phyloP scores from a whole-genome alignment of 1,139 yeast species.

The Geotrichum cucujoidarum region DNA sequence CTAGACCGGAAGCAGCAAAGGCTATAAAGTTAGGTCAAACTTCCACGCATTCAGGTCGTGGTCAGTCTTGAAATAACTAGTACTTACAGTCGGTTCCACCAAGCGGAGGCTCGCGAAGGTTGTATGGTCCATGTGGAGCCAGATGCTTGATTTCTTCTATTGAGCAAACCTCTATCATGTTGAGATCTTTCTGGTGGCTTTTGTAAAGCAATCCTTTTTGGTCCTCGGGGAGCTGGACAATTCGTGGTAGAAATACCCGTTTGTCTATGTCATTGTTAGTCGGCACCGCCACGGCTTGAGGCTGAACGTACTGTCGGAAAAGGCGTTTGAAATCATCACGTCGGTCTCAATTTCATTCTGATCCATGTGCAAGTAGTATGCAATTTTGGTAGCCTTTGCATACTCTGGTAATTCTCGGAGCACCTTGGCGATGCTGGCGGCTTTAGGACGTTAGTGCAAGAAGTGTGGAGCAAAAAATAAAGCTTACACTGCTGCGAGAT shows the following conservation, averaged over 20 bases:
- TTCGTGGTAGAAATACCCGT: slow-evolving; percentile 38
- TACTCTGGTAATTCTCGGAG: slow-evolving; percentile 42
- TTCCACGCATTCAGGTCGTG: slow-evolving; percentile 28
- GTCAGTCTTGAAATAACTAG: background rate
- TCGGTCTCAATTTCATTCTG: slow-evolving; percentile 55
- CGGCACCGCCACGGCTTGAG: background rate
- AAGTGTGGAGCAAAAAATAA: background rate
- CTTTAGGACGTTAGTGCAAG: slow-evolving; percentile 19
- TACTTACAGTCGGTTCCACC: slow-evolving; percentile 24
- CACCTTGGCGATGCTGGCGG: slow-evolving; percentile 32
- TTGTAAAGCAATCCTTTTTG: slow-evolving; percentile 27
- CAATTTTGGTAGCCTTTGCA: slow-evolving; percentile 46
- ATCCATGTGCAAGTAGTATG: slow-evolving; percentile 65
- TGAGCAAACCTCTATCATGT: slow-evolving; percentile 50
- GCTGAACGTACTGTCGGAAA: slow-evolving; percentile 38
- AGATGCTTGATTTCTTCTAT: slow-evolving; percentile 44
- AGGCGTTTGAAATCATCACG: slow-evolving; percentile 47
- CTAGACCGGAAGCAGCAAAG: slow-evolving; percentile 46
- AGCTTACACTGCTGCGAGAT: slow-evolving; percentile 26
- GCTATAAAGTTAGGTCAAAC: slow-evolving; percentile 22
- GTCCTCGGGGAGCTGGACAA: slow-evolving; percentile 24
- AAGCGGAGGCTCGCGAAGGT: slow-evolving; percentile 59
- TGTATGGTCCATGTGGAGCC: slow-evolving; percentile 63
- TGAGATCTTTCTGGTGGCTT: slow-evolving; percentile 48
- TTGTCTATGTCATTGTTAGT: slow-evolving; percentile 26